Percentiles rank a stretch among this genome's conserved stretches.
phyloP scores from a whole-genome alignment of 306 rosid genomes.

The Corylus heterophylla region DNA sequence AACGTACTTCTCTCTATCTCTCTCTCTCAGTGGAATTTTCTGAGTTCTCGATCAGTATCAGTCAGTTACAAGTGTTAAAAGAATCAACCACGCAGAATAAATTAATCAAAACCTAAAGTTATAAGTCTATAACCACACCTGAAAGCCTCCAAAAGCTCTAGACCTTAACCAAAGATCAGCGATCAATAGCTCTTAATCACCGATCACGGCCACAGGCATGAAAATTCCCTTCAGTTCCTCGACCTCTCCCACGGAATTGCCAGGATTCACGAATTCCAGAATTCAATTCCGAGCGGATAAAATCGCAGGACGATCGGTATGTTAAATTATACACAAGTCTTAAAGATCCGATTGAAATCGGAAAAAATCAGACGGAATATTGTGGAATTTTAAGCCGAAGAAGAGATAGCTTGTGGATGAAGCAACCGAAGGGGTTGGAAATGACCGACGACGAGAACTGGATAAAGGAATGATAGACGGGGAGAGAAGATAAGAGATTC shows the following conservation, averaged over 20 bases:
- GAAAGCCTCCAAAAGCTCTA: slow-evolving; percentile 17
- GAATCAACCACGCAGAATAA: slow-evolving; percentile 7
- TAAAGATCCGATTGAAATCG: slow-evolving; percentile 24
- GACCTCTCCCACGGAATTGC: slow-evolving; percentile 7
- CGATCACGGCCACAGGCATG: slow-evolving; percentile 40
- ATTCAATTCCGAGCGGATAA: slow-evolving; percentile 13
- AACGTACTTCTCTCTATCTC: background rate
- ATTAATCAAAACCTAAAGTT: slow-evolving; percentile 7
- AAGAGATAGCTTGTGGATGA: slow-evolving; percentile 10
- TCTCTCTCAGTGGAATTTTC: background rate
- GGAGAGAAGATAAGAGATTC: slow-evolving; percentile 52
- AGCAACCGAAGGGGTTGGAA: background rate
- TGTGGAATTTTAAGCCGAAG: background rate
- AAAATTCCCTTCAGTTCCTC: slow-evolving; percentile 8
- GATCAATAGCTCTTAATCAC: slow-evolving; percentile 27
- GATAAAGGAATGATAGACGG: slow-evolving; percentile 29
- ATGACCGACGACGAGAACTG: slow-evolving; percentile 11
- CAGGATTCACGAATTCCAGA: slow-evolving; percentile 7
- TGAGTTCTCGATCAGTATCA: background rate
- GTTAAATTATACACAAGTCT: background rate
- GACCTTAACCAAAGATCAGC: slow-evolving; percentile 28
- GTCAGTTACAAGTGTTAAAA: background rate
- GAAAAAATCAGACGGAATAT: background rate
- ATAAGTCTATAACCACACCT: slow-evolving; percentile 23
- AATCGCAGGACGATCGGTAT: background rate